A percentile compares a stretch with the other conserved stretches of the same genome.
phyloP scores from a whole-genome alignment of 2,329 filamentous ascomycete genomes.

The Byssothecium circinans region DNA sequence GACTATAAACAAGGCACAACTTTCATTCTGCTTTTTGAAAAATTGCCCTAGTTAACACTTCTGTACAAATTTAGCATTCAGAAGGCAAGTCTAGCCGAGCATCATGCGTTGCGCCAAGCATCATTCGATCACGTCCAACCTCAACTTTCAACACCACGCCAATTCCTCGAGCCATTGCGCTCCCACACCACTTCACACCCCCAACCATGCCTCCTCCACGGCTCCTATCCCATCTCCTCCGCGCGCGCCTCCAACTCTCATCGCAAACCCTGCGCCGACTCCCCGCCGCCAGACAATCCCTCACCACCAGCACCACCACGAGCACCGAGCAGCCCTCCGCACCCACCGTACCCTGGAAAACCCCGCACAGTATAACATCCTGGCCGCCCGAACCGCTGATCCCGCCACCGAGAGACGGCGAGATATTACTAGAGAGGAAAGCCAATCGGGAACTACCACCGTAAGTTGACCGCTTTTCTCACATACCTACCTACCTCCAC shows the following conservation, averaged over 20 bases:
- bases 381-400: constrained; percentile 43
- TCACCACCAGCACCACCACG: constrained; percentile 27
- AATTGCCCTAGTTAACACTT: no score
- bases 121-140: constrained; percentile 11
- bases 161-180: constrained; percentile 2
- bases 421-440: constrained; percentile 35
- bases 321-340: constrained; percentile 15
- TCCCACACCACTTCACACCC: neutral
- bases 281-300: constrained; percentile 23
- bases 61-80: no score
- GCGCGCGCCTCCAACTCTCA: constrained; percentile 22
- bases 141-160: constrained; percentile 14
- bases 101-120: constrained; percentile 12
- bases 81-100: constrained; percentile 15
- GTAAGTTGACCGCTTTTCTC: constrained; percentile 23
- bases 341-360: constrained; percentile 42
- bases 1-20: no score
- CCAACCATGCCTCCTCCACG: constrained; percentile 31
- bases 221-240: constrained; percentile 23
- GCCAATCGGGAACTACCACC: constrained; percentile 40
- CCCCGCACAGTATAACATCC: constrained; percentile 37
- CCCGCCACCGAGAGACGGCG: constrained; percentile 40
- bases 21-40: no score
- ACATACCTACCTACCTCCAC: neutral
- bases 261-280: constrained; percentile 28